Base-by-base conservation (phyloP, 108 stramenopile species). In the Stephanodiscus minutulus region DNA sequence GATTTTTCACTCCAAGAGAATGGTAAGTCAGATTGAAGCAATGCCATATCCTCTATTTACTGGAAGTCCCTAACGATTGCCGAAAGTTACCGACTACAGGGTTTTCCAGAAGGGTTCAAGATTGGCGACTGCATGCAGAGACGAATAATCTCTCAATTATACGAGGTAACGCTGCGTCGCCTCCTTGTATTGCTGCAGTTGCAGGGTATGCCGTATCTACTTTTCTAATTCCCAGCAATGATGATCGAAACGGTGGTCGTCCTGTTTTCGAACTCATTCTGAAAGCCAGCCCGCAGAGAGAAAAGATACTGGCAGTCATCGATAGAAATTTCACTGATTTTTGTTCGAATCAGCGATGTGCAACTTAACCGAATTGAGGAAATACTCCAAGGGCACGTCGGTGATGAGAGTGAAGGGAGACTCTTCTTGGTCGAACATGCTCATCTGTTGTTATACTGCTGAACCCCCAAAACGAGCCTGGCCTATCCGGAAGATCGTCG, bases 1-100 rank as follows among this genome's bases (percentile, higher is more conserved):
- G 76, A 12, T 76, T 76, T 64, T 72, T 76, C 44, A 72, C 76
- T 29, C 70, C 62, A 0, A 70, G 76, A 28, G 76, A 76, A 31
- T 76, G 55, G 55, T 56, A n/a, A 31, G 55, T 56, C 29, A 15
- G 18, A 1, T 25, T 8, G 21, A 48, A 7, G 15, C 41, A 17
- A 9, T 47, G 24, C 11, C 15, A 7, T 0, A 24, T 49, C 20
- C 64, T 65, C 18, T 18, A 17, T 8, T 33, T 29, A 24, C 43
- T 52, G 17, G 5, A 44, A 7, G 15, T 12, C 27, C 29, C n/a
- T 52, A 29, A 27, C 12, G 55, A 31, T 56, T 27, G 29, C 27
- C 24, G 8, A 4, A 7, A 56, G 76, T 37, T 76, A 69, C 49
- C 72, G 77, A 33, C 65, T 73, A 46, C 70, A 72, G 54, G 77